phyloP scores from a whole-genome alignment of 139 green algal species.

The Chlorella sorokiniana region DNA sequence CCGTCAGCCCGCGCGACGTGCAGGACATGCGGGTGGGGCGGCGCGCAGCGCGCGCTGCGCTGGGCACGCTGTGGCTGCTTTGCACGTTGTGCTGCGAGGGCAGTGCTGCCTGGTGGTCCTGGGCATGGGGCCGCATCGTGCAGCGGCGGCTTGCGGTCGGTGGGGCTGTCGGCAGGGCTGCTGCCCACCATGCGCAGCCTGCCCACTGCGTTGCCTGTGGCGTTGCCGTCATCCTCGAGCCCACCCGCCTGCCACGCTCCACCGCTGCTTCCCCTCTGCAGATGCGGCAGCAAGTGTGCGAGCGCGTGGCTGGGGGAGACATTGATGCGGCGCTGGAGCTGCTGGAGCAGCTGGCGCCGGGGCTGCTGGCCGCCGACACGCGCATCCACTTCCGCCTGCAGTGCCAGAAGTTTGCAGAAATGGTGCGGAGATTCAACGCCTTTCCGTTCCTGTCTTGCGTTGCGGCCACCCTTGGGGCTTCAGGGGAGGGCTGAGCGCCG shows the following conservation, averaged over 20 bases:
- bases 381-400: slow-evolving; percentile 62
- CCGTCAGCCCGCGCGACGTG: slow-evolving; percentile 33
- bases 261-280: not conserved
- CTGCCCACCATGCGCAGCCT: not conserved
- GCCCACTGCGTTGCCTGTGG: not conserved
- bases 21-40: slow-evolving; percentile 24
- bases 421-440: slow-evolving; percentile 42
- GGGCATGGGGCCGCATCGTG: not conserved
- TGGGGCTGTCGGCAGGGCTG: no score
- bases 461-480: not conserved
- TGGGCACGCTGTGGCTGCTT: not conserved
- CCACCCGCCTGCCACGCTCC: not conserved
- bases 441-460: not conserved
- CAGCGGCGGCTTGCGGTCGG: not conserved
- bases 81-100: not conserved
- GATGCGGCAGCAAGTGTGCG: slow-evolving; percentile 6
- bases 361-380: slow-evolving; percentile 52
- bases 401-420: slow-evolving; percentile 73
- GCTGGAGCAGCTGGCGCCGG: slow-evolving; percentile 39
- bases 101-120: not conserved
- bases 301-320: slow-evolving; percentile 28
- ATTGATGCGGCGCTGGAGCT: slow-evolving; percentile 41
- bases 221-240: no score
- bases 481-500: not conserved
- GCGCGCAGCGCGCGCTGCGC: not conserved